These are phyloP conservation scores for Protomyces inouyei DNA, from an alignment of 1,139 yeast genomes.

Conservation along the genomic window DNA sequence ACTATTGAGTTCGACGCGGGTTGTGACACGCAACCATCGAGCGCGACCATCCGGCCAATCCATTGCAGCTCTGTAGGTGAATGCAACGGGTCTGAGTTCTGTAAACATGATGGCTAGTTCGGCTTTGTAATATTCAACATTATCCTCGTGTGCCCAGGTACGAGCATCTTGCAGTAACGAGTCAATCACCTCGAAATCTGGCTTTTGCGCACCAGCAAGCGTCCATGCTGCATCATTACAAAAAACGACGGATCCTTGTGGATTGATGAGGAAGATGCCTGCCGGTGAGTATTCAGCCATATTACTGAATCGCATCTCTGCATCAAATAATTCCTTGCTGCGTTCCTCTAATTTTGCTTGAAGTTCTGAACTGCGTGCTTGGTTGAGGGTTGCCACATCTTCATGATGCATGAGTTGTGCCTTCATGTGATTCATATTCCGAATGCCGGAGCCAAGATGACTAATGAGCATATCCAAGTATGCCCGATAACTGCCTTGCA, in stretches of 20 bases:
- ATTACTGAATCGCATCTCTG: slow-evolving; percentile 30
- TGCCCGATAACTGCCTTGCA: neutral
- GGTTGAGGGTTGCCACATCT: neutral
- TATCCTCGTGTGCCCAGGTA: neutral
- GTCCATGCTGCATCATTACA: slow-evolving; percentile 30
- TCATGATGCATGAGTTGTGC: neutral
- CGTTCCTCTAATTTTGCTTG: slow-evolving; percentile 26
- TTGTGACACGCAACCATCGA: neutral
- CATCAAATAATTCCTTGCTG: slow-evolving; percentile 29
- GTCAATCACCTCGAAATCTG: neutral
- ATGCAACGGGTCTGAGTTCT: neutral
- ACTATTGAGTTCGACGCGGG: slow-evolving; percentile 27
- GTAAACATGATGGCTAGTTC: neutral
- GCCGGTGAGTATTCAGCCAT: slow-evolving; percentile 32
- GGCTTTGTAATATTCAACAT: neutral
- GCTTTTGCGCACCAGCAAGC: slow-evolving; percentile 22
- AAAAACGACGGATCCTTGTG: slow-evolving; percentile 30
- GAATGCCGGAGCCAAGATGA: neutral
- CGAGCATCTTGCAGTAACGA: neutral
- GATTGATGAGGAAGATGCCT: slow-evolving; percentile 30
- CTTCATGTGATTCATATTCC: neutral
- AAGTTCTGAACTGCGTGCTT: slow-evolving; percentile 27
- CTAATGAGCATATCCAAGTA: neutral
- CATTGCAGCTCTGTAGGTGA: neutral
- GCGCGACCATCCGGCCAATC: neutral